A percentile compares a stretch with the other conserved stretches of the same genome.
Conservation (phyloP, 768 basidiomycete genomes). For the Daedalea quercina region DNA sequence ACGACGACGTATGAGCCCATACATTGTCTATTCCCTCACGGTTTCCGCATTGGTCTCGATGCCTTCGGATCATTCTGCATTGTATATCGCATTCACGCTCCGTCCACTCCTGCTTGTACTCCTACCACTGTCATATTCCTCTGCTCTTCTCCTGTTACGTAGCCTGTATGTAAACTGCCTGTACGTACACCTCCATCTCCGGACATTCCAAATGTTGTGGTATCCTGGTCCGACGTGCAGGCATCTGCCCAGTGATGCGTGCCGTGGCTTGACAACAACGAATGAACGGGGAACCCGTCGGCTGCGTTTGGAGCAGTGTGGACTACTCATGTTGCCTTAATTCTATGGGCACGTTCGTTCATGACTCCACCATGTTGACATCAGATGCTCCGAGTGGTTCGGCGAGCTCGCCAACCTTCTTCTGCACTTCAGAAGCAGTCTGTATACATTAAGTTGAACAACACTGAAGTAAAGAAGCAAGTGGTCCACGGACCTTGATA, state of each 20-base stretch:
- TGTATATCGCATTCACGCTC: background rate
- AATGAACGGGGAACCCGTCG: no score
- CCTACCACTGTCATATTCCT: background rate
- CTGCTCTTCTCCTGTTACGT: background rate
- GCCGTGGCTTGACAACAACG: no score
- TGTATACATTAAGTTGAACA: conserved; percentile 19
- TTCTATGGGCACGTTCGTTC: no score
- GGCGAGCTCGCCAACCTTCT: conserved; percentile 67
- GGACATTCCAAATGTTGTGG: no score
- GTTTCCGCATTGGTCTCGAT: background rate
- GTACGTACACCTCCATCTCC: no score
- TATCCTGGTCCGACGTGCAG: no score
- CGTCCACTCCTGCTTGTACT: background rate
- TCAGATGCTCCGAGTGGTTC: conserved; percentile 24
- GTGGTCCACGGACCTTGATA: conserved; percentile 48
- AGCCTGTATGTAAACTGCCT: background rate
- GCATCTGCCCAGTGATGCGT: no score
- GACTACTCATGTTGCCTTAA: no score
- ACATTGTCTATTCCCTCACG: conserved; percentile 3
- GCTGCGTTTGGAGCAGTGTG: no score
- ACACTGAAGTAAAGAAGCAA: conserved; percentile 10
- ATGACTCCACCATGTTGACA: background rate
- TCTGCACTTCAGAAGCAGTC: conserved; percentile 69
- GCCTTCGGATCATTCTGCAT: conserved; percentile 3
- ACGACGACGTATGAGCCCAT: conserved; percentile 36